Conservation (phyloP, 1,284 basidiomycete species). For the Wallemia mellicola region DNA sequence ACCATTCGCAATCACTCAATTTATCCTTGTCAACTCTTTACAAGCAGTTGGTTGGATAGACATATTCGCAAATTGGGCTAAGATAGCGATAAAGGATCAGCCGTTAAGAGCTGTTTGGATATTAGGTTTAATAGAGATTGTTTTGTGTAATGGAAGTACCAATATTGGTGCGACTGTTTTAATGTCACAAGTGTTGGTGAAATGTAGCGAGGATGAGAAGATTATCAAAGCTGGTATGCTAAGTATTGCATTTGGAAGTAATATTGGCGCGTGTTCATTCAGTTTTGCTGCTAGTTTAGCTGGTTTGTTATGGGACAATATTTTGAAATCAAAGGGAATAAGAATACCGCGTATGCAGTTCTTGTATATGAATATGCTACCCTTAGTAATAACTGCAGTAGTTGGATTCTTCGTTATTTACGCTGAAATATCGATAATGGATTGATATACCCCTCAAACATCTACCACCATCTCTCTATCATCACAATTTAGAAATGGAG, state of each 20-base stretch:
- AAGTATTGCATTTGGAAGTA: slow-evolving; percentile 48
- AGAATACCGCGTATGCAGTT: slow-evolving; percentile 35
- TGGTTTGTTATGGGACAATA: slow-evolving; percentile 57
- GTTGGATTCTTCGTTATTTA: neutral
- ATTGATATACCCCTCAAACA: neutral
- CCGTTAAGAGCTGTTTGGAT: slow-evolving; percentile 26
- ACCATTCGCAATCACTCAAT: slow-evolving; percentile 81
- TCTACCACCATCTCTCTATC: no score
- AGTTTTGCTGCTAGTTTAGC: slow-evolving; percentile 73
- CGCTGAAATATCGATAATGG: neutral
- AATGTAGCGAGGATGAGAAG: slow-evolving; percentile 1
- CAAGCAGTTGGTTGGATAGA: slow-evolving; percentile 68
- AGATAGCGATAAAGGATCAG: slow-evolving; percentile 16
- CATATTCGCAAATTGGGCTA: slow-evolving; percentile 44
- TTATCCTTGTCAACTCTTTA: slow-evolving; percentile 70
- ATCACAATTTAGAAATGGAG: neutral
- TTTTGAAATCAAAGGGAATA: slow-evolving; percentile 49
- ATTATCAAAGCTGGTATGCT: slow-evolving; percentile 14
- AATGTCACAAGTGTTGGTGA: slow-evolving; percentile 31
- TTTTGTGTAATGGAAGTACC: slow-evolving; percentile 54
- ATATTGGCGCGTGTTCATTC: slow-evolving; percentile 73
- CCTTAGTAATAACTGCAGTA: slow-evolving; percentile 12
- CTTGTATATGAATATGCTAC: slow-evolving; percentile 36
- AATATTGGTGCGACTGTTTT: slow-evolving; percentile 92
- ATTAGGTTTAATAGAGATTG: slow-evolving; percentile 25